Percentiles rank a stretch among this genome's conserved stretches.
These are phyloP conservation scores for Geotrichum candidum DNA, from an alignment of 1,139 yeast species.

Conservation along the genomic window DNA sequence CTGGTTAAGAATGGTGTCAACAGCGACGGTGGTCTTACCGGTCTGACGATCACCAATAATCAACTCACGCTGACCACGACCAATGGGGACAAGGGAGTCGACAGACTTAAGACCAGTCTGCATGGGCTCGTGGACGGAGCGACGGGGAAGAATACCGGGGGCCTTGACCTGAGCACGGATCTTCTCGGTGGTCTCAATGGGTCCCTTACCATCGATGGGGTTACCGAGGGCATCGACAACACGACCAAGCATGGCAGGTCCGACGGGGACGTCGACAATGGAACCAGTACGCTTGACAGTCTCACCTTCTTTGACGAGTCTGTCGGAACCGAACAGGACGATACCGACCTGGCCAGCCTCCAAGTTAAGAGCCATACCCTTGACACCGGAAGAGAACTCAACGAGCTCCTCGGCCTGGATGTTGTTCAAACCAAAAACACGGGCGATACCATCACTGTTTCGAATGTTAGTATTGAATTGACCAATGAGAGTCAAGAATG, in stretches of 20 bases:
- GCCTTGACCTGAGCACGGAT: conserved; percentile 99
- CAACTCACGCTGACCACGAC: conserved; percentile 99
- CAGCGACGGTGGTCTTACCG: conserved; percentile 99
- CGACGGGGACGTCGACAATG: conserved; percentile 99
- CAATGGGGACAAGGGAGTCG: conserved; percentile 98
- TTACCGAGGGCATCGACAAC: conserved; percentile 99
- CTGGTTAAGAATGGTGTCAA: conserved; percentile 97
- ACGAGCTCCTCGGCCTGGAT: conserved; percentile 99
- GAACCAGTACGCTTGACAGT: conserved; percentile 99
- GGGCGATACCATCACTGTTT: conserved; percentile 97
- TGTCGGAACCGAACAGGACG: conserved; percentile 98
- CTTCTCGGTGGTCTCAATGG: conserved; percentile 77
- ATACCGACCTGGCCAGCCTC: conserved; percentile 99
- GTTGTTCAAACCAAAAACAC: conserved; percentile 99
- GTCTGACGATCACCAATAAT: conserved; percentile 99
- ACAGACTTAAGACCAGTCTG: conserved; percentile 99
- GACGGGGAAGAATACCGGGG: conserved; percentile 99
- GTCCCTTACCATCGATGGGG: conserved; percentile 99
- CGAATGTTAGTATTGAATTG: conserved; percentile 5
- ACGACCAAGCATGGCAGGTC: conserved; percentile 97
- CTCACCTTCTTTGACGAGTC: conserved; percentile 98
- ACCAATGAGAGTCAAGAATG: conserved; percentile 13
- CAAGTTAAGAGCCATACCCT: conserved; percentile 99
- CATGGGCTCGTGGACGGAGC: conserved; percentile 97
- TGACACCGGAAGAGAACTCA: conserved; percentile 98